Evolutionary conservation across 768 basidiomycete species (phyloP), one percentile per base, ranked within the genome.

Genomic region (Calocybe gangraenosa): DNA sequence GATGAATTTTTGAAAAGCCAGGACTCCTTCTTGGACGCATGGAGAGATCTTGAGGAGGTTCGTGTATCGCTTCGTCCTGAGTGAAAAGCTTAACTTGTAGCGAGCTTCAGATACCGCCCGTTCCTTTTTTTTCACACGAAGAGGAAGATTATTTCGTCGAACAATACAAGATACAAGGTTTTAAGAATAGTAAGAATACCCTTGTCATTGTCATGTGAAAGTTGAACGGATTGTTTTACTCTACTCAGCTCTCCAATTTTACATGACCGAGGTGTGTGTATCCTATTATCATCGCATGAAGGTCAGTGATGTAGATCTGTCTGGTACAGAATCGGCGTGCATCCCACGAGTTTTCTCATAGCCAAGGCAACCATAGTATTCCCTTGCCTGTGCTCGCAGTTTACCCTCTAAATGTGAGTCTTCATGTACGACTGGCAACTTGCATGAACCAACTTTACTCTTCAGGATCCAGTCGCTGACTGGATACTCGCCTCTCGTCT

Each of bases 131-230:
- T 35, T 71, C 74, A 0, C 34, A 55, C 0, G 73, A 74, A 8
- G 82, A 88, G 58, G 86, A 88, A 54, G 76, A 82, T 52, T 87
- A 87, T 55, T 77, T 85, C 47, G 74, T 86, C 0, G 72, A 84
- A 40, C 77, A 81, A 50, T 87, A 77, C 51, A 55, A 56, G 32
- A 64, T 65, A 8, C 80, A 79, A 51, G 78, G 80, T 0, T 87
- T 87, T 54, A 64, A 68, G 40, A 57, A 79, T 45, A 83, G 87
- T 87, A 51, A 18, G 82, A 21, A 7, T 11, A 3, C 11, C 0
- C 65, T 10, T 22, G 18, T 20, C 31, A 9, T 7, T 37, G 15
- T 22, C 5, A n/a, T 19, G 13, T 37, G 15, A 20, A n/a, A n/a
- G 22, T 22, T 32, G 30, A 37, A 22, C 38, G 21, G 3, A 8